phyloP scores from a whole-genome alignment of 2,329 filamentous ascomycete genomes.

The Beauveria caledonica region DNA sequence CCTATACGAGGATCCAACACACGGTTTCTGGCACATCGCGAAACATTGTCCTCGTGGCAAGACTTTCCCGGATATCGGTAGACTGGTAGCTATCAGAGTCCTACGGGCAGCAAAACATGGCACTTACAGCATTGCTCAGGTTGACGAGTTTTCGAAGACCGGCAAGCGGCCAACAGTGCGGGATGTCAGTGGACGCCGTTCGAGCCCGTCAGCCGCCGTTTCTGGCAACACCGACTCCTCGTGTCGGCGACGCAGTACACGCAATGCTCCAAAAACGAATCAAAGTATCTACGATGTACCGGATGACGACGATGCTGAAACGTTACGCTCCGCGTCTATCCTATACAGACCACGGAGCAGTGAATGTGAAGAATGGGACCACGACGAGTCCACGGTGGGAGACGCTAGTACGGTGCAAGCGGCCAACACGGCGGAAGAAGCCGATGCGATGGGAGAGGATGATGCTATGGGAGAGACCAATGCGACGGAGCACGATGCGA shows the following conservation, averaged over 20 bases:
- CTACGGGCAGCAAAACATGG: neutral
- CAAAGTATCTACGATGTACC: neutral
- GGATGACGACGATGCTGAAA: neutral
- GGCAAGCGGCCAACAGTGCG: neutral
- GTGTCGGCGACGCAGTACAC: neutral
- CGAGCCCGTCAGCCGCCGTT: neutral
- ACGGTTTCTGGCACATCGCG: neutral
- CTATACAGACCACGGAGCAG: neutral
- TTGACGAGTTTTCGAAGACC: neutral
- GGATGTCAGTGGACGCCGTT: neutral
- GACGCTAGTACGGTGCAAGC: neutral
- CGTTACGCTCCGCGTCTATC: neutral
- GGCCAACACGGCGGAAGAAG: neutral
- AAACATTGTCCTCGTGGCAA: neutral
- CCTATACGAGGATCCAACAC: neutral
- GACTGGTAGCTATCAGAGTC: neutral
- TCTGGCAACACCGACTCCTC: neutral
- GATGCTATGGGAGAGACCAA: neutral
- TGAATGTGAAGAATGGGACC: neutral
- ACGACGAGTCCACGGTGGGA: neutral
- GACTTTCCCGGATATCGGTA: neutral
- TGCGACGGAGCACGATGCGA: too few species aligned
- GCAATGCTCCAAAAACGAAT: neutral
- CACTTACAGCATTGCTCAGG: neutral
- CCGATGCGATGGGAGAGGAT: neutral